phyloP scores from a whole-genome alignment of 352 stramenopile species.

The Phytopythium helicoides region DNA sequence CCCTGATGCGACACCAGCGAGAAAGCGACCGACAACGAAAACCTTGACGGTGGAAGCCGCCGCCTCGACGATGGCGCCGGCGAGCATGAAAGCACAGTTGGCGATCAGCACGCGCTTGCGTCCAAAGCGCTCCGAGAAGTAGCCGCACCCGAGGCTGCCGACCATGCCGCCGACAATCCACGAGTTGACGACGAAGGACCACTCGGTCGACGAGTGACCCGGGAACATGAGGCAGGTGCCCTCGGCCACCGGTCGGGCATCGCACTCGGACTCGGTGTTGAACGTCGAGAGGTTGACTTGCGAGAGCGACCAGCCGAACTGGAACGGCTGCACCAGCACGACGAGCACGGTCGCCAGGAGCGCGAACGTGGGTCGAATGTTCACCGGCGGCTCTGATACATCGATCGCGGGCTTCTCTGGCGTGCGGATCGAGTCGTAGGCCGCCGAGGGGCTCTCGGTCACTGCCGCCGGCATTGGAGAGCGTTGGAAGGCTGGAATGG shows the following conservation, averaged over 20 bases:
- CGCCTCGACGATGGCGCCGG: constrained; percentile 17
- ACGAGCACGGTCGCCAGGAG: constrained; percentile 42
- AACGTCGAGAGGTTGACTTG: constrained; percentile 54
- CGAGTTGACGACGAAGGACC: constrained; percentile 38
- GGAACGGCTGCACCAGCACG: constrained; percentile 33
- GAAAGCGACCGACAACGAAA: constrained; percentile 20
- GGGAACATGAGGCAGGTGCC: constrained; percentile 63
- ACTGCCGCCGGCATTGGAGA: constrained; percentile 5
- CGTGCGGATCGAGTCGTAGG: constrained; percentile 1
- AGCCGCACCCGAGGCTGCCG: constrained; percentile 28
- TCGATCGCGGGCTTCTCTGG: constrained; percentile 3
- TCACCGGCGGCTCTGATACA: background rate
- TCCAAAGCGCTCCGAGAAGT: constrained; percentile 26
- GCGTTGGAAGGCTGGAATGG: background rate
- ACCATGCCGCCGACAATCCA: constrained; percentile 49
- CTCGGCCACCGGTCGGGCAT: constrained; percentile 22
- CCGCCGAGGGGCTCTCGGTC: background rate
- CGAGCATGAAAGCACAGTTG: constrained; percentile 25
- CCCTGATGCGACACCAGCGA: constrained; percentile 29
- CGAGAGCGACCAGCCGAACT: constrained; percentile 52
- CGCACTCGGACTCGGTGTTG: constrained; percentile 34
- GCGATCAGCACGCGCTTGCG: constrained; percentile 22
- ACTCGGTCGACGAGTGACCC: constrained; percentile 38
- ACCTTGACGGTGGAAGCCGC: constrained; percentile 6
- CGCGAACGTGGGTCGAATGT: constrained; percentile 17